phyloP scores from a whole-genome alignment of 192 early-diverging fungal species.

The Backusella morwellensis region DNA sequence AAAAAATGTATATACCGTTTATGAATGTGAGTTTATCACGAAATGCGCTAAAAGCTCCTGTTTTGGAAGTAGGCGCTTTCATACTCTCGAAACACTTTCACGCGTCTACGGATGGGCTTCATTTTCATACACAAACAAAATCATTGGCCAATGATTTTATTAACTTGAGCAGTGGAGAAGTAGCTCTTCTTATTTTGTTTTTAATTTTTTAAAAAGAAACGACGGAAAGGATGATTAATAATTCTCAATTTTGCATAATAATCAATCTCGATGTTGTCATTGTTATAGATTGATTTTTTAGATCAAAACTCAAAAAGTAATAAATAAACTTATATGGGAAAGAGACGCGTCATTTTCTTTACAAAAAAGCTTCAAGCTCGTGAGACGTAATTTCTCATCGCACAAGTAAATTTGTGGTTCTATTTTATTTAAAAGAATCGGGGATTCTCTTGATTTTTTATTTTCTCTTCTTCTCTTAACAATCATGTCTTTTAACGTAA shows the following conservation, averaged over 20 bases:
- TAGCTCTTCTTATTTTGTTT: background rate
- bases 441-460: background rate
- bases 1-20: too few relatives aligned
- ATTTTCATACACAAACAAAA: too few relatives aligned
- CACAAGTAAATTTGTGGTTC: too few relatives aligned
- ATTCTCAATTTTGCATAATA: background rate
- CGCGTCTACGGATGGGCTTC: too few relatives aligned
- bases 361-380: background rate
- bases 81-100: too few relatives aligned
- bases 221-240: background rate
- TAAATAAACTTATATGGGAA: background rate
- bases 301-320: background rate
- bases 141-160: background rate
- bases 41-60: too few relatives aligned
- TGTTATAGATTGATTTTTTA: background rate
- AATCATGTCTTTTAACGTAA: slow-evolving; percentile 1
- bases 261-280: background rate
- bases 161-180: background rate
- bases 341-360: background rate
- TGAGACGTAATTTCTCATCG: background rate
- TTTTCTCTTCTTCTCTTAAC: background rate
- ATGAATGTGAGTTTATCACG: too few relatives aligned
- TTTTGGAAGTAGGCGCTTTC: too few relatives aligned
- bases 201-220: background rate
- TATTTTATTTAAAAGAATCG: background rate